Evolutionary conservation across 768 basidiomycete species (phyloP), one percentile per base, ranked within the genome.

Genomic region (Lactifluus subvellereus): DNA sequence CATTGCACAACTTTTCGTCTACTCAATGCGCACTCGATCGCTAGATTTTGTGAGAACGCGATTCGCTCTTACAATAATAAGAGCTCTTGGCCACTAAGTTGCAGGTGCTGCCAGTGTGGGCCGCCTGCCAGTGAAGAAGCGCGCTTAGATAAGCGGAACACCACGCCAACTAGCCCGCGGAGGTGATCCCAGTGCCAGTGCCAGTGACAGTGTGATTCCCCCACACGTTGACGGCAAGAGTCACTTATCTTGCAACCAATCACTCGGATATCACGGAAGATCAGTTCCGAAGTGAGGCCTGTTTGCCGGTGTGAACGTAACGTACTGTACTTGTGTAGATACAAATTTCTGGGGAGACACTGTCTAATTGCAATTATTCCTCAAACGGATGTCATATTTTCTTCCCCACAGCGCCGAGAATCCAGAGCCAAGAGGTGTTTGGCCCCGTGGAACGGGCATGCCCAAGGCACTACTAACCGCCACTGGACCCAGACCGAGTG

Each of bases 401-500:
- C 30, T 30, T 49, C 27, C 20, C 27, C 48, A 13, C 48, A 49
- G 30, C n/a, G 42, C 30, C 53, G 27, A 20, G 30, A 32, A n/a
- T 20, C 32, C 20, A 49, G 48, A 10, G 30, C 27, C 32, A 32
- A 7, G n/a, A 11, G 11, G 16, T 7, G 33, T 22, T 32, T 30
- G 6, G 33, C 59, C 59, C 43, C 51, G 43, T 32, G 43, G 51
- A 18, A 37, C 5, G 40, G 11, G 59, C 59, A 16, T 60, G 59
- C 33, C 14, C 22, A 8, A 33, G n/a, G n/a, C 14, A 40, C 27
- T 40, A 14, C 40, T 16, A 30, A 38, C 55, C 13, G 54, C 11
- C 18, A 37, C n/a, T 10, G 30, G 30, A 22, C 20, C 53, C n/a
- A 32, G 30, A 33, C 16, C 14, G 18, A 43, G 42, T 16, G 11